Evolutionary conservation across 2,329 filamentous ascomycete species (phyloP).

Genomic region (Zasmidium cellare): DNA sequence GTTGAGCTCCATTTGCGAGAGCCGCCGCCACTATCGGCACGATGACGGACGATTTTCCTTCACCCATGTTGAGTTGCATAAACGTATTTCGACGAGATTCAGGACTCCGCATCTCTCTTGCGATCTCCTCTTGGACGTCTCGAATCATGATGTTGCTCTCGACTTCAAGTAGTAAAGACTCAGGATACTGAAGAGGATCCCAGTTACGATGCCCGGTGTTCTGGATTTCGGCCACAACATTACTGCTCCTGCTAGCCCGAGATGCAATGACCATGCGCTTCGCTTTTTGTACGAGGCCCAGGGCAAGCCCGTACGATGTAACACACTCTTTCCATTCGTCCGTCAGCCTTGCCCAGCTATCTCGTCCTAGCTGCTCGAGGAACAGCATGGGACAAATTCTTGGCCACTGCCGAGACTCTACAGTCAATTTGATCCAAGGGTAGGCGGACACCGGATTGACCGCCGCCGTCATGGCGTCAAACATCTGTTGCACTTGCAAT

Average conservation of each 20-base stretch:
- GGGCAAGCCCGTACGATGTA: constrained; percentile 43
- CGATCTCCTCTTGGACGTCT: constrained; percentile 62
- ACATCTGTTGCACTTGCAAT: too few relatives aligned
- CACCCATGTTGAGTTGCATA: constrained; percentile 70
- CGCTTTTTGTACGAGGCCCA: constrained; percentile 49
- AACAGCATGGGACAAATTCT: constrained; percentile 2
- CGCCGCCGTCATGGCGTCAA: too few relatives aligned
- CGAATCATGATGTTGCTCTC: constrained; percentile 65
- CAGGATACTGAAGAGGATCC: constrained; percentile 53
- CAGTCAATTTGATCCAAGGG: too few relatives aligned
- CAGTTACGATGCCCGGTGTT: constrained; percentile 58
- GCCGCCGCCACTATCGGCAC: constrained; percentile 60
- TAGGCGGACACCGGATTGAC: neutral
- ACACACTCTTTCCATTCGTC: constrained; percentile 28
- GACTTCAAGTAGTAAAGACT: constrained; percentile 68
- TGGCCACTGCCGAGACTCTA: constrained; percentile 5
- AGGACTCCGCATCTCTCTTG: constrained; percentile 55
- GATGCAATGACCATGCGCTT: constrained; percentile 35
- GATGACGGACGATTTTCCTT: constrained; percentile 70
- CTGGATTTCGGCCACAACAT: constrained; percentile 6
- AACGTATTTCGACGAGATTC: constrained; percentile 51
- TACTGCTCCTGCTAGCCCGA: constrained; percentile 33
- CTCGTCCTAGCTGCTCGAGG: constrained; percentile 2
- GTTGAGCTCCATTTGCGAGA: constrained; percentile 39
- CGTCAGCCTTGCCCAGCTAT: constrained; percentile 1